Base-by-base conservation (phyloP, 345 rosid species). In the Brassica cretica region DNA sequence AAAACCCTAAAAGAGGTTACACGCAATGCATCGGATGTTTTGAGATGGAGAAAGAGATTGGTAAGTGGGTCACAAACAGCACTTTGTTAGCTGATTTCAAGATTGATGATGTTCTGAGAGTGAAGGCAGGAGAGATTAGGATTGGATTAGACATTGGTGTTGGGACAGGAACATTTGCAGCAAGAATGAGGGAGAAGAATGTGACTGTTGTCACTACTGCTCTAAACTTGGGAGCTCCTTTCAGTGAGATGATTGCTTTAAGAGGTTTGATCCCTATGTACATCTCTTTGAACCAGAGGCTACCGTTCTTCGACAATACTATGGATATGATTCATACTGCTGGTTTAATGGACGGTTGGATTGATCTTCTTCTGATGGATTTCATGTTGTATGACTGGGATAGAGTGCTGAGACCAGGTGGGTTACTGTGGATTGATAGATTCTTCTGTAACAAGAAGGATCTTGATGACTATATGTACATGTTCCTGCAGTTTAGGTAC, bases 341-440 rank as follows among this genome's bases (percentile, higher is more conserved):
- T 0, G 97, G 92, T 27, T 81, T 92, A 58, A 72, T 90, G 88
- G 96, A 94, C 51, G 96, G 97, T 4, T 94, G 98, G 97, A 85
- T 94, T 2, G 89, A 92, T 68, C 73, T 92, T 64, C 58, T 89
- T 69, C 72, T 87, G 88, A 68, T 94, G 92, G 98, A 92, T 72
- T 94, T 90, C 73, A 82, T 94, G 60, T 71, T 92, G 59, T 92
- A 84, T 16, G 97, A 94, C 64, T 94, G 97, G 98, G 98, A 94
- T 68, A 71, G 97, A 73, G 80, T 90, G 49, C 37, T 92, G 72
- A 92, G 97, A 66, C 98, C 98, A 0, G 96, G 96, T 55, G 98
- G 97, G 4, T 80, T 92, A 83, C 71, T 92, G 64, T 94, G 97
- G 96, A 88, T 94, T 2, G 96, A 92, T 73, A 83, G 87, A 68